Evolutionary conservation across 176 grass and related monocot genomes (phyloP).

Genomic region (Eragrostis nindensis): DNA sequence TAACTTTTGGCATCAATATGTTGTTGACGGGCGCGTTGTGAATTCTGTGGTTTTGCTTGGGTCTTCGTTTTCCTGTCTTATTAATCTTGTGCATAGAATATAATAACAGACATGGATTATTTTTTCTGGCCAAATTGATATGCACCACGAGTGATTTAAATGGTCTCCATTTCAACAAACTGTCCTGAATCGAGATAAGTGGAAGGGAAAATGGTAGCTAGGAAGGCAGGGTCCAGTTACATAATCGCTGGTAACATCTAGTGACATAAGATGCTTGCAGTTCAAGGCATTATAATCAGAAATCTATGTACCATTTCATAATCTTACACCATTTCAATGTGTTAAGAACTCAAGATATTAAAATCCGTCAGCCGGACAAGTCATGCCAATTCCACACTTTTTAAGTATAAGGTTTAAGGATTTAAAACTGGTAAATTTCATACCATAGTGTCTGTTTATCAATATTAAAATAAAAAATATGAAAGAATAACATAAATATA

Average conservation of each 20-base stretch:
- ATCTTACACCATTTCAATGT: not conserved
- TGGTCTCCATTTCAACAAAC: not conserved
- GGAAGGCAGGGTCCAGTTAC: not conserved
- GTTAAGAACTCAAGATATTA: not conserved
- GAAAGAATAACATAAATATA: not conserved
- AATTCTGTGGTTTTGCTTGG: slow-evolving; percentile 15
- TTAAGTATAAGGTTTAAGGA: not conserved
- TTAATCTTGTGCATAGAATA: not conserved
- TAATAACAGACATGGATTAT: not conserved
- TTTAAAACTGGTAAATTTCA: not conserved
- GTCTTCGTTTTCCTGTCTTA: slow-evolving; percentile 9
- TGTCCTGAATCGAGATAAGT: not conserved
- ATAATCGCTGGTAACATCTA: not conserved
- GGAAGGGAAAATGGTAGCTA: not conserved
- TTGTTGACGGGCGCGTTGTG: not conserved
- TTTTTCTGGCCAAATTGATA: not conserved
- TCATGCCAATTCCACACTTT: not conserved
- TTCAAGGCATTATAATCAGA: not conserved
- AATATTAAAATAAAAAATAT: not conserved
- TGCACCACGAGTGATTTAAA: not conserved
- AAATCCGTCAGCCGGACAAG: not conserved
- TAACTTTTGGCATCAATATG: slow-evolving; percentile 4
- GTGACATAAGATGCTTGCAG: not conserved
- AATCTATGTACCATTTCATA: not conserved
- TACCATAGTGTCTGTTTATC: not conserved